Base-by-base conservation (phyloP, 352 stramenopile species). In the Pythium periplocum region DNA sequence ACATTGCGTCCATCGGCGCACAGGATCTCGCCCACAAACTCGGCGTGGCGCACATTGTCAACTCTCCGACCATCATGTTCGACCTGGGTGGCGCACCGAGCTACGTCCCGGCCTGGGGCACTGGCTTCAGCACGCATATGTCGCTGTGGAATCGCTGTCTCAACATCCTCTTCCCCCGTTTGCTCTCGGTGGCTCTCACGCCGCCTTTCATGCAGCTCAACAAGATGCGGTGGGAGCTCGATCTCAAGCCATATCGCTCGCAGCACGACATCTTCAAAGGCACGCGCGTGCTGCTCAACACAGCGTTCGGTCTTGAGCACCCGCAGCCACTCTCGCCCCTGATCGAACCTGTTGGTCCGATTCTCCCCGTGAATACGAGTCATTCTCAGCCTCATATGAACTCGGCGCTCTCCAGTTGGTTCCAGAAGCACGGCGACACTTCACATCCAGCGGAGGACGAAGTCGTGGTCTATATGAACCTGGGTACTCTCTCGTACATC, bases 221-320 rank as follows among this genome's bases (percentile, higher is more conserved):
- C 72, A 87, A 94, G 66, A 71, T 91, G 57, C 73, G 82, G 3
- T 90, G 79, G 57, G 81, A 93, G 54, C 66, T 93, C 38, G 61
- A 81, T 1, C 67, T 96, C 43, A 62, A 69, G 51, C 75, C 81
- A 0, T 93, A 87, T 53, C 64, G 80, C 4, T 93, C 82, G 4
- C 87, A 96, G 64, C 83, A 96, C 65, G 86, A 95, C 66, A 64
- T 96, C 17, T 95, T 95, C 66, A 88, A 88, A 43, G 85, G 82
- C 46, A 72, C 78, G 9, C 80, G 84, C 8, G 75, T 96, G 48
- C 71, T 96, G 31, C 66, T 96, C 46, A 95, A 96, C 62, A 95
- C 87, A n/a, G 87, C 83, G 6, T 90, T 94, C 42, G 85, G 85
- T 0, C 64, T 96, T 10, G 87, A 95, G 49, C 78, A 96, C 48